Evolutionary conservation across 2,329 filamentous ascomycete species (phyloP).

Genomic region (Fusarium scirpi): DNA sequence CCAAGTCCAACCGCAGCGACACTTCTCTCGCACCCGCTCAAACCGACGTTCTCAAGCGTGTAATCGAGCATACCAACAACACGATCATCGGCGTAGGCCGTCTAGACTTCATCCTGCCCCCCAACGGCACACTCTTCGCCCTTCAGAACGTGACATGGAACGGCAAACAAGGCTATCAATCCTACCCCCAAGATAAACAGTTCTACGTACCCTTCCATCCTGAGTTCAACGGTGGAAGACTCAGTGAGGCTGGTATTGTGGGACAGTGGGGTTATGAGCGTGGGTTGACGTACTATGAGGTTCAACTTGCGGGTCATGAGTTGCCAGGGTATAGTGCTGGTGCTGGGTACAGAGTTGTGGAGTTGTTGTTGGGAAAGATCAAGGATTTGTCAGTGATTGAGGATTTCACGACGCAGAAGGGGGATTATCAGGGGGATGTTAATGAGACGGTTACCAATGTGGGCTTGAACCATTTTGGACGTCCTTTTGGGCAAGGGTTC

Average conservation of each 20-base stretch:
- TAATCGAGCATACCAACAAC: constrained; percentile 51
- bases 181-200: constrained; percentile 57
- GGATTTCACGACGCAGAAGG: constrained; percentile 43
- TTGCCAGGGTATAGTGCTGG: constrained; percentile 48
- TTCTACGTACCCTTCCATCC: constrained; percentile 75
- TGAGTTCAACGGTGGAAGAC: constrained; percentile 57
- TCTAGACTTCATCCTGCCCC: constrained; percentile 73
- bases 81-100: constrained; percentile 49
- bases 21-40: constrained; percentile 36
- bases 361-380: constrained; percentile 45
- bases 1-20: constrained; percentile 33
- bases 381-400: constrained; percentile 38
- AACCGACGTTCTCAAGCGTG: constrained; percentile 42
- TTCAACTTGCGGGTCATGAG: constrained; percentile 73
- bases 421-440: constrained; percentile 28
- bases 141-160: constrained; percentile 87
- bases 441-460: not conserved
- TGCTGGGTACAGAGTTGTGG: constrained; percentile 46
- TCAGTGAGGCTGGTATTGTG: constrained; percentile 73
- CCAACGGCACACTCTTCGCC: constrained; percentile 76
- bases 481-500: constrained; percentile 1
- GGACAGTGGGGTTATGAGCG: constrained; percentile 79
- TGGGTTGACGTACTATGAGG: constrained; percentile 76
- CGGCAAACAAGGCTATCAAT: constrained; percentile 76
- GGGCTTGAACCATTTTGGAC: constrained; percentile 1